These are phyloP conservation scores for Aspergillus affinis DNA, from an alignment of 495 filamentous ascomycete species.

Conservation along the genomic window DNA sequence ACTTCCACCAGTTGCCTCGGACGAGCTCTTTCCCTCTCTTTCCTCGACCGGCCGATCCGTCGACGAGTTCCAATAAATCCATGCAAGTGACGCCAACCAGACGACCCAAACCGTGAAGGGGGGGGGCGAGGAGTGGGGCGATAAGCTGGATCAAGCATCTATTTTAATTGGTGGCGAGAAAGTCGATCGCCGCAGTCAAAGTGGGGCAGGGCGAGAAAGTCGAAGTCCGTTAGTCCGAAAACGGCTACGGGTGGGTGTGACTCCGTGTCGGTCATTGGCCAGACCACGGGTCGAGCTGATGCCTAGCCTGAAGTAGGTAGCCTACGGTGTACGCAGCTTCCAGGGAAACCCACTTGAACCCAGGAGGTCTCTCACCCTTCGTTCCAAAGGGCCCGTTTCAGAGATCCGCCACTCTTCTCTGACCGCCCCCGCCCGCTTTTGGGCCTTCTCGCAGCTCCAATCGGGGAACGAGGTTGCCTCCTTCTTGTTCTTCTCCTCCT, in stretches of 20 bases:
- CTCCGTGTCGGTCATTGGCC: constrained; percentile 13
- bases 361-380: constrained; percentile 9
- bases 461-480: constrained; percentile 9
- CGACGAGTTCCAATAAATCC: background rate
- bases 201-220: constrained; percentile 13
- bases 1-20: background rate
- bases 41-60: background rate
- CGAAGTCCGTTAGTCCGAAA: constrained; percentile 18
- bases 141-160: constrained; percentile 19
- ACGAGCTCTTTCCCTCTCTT: background rate
- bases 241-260: constrained; percentile 10
- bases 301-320: constrained; percentile 17
- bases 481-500: background rate
- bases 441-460: constrained; percentile 24
- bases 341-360: constrained; percentile 15
- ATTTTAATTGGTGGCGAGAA: constrained; percentile 17
- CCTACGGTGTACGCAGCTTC: constrained; percentile 11
- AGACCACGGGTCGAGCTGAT: constrained; percentile 12
- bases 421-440: constrained; percentile 23
- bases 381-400: constrained; percentile 18
- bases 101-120: constrained; percentile 8
- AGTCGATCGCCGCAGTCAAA: constrained; percentile 18
- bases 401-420: constrained; percentile 21
- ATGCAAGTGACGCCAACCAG: background rate
- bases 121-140: constrained; percentile 21